Conservation (phyloP, 176 grass and related monocot species). For the Eremochloa ophiuroides region DNA sequence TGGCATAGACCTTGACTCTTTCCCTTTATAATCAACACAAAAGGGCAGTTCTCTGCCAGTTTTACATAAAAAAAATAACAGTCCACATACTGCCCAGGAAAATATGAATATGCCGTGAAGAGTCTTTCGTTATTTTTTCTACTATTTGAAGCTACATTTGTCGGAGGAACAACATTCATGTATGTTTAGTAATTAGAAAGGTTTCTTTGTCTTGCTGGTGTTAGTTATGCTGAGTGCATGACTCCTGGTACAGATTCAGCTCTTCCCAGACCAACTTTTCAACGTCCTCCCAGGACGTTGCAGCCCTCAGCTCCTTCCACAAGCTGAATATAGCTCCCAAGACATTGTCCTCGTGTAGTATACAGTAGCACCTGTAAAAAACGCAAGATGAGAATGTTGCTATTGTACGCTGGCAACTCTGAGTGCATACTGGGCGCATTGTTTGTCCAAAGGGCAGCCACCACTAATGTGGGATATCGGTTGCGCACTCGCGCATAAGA, state of each 20-base stretch:
- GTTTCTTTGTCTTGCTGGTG: background rate
- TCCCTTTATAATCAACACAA: background rate
- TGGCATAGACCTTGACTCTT: background rate
- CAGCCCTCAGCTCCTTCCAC: constrained; percentile 67
- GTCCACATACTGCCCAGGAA: background rate
- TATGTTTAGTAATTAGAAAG: background rate
- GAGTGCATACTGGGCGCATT: background rate
- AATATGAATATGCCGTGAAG: background rate
- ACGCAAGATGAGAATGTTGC: background rate
- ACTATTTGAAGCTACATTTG: background rate
- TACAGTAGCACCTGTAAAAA: constrained; percentile 78
- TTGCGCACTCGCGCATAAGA: no score
- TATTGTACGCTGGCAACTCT: background rate
- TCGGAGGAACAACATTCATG: background rate
- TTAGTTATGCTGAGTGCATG: background rate
- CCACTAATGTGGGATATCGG: no score
- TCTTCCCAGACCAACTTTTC: constrained; percentile 75
- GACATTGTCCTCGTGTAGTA: constrained; percentile 88
- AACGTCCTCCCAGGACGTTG: constrained; percentile 67
- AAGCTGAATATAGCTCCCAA: constrained; percentile 86
- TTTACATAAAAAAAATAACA: background rate
- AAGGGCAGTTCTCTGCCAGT: background rate
- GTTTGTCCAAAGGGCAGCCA: background rate
- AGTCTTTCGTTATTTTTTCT: background rate
- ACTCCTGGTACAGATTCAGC: constrained; percentile 63